These are phyloP conservation scores for Botrytis medusae DNA, from an alignment of 2,329 filamentous ascomycete genomes.

Conservation along the genomic window DNA sequence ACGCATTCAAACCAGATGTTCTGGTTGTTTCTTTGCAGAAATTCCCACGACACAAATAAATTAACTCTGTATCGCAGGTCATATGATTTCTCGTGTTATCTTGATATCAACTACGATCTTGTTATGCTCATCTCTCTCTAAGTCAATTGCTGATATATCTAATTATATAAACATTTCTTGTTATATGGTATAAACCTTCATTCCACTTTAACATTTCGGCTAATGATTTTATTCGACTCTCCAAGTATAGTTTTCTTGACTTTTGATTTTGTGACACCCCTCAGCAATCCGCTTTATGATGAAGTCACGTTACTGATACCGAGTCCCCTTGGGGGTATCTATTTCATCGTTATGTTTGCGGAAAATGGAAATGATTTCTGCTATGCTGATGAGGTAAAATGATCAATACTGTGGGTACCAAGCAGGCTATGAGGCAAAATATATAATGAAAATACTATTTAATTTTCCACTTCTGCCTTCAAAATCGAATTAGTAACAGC, in stretches of 20 bases:
- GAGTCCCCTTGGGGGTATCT: not conserved
- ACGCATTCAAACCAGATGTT: not conserved
- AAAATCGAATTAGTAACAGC: not conserved
- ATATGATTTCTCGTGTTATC: not conserved
- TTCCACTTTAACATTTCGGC: not conserved
- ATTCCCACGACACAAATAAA: not conserved
- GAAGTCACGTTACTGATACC: not conserved
- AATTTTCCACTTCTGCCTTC: accelerated
- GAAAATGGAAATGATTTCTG: not conserved
- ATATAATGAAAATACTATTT: not conserved
- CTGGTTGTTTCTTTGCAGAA: not conserved
- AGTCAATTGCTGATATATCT: not conserved
- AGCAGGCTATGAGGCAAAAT: not conserved
- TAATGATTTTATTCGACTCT: not conserved
- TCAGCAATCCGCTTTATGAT: not conserved
- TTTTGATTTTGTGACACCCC: not conserved
- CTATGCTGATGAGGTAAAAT: not conserved
- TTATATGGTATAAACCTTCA: not conserved
- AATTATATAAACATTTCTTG: not conserved
- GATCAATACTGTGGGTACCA: not conserved
- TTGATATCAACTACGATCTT: not conserved
- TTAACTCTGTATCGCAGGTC: not conserved
- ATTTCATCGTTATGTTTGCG: not conserved
- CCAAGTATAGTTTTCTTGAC: not conserved
- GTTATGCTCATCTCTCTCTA: not conserved